Percentiles rank a stretch among this genome's conserved stretches.
Evolutionary conservation across 805 yeast genomes (phyloP).

Genomic region (Suhomyces sp.): DNA sequence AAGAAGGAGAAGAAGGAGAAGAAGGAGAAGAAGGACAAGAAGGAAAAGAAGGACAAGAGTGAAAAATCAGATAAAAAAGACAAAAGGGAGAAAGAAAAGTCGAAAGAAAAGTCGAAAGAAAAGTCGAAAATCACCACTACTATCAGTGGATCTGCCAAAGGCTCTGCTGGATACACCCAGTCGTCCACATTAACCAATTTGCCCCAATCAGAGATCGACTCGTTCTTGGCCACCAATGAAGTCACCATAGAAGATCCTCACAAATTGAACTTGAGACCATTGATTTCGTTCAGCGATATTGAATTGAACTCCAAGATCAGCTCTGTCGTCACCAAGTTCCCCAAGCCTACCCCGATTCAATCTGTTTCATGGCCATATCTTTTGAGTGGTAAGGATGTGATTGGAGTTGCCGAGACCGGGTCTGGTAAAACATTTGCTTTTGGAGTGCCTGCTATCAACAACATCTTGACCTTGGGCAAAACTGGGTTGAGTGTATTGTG

Average conservation of each 20-base stretch:
- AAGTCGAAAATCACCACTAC: slow-evolving; percentile 7
- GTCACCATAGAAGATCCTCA: slow-evolving; percentile 75
- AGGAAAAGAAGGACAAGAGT: slow-evolving; percentile 34
- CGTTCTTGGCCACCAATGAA: slow-evolving; percentile 66
- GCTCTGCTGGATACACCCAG: slow-evolving; percentile 32
- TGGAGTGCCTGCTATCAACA: slow-evolving; percentile 93
- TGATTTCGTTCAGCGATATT: slow-evolving; percentile 64
- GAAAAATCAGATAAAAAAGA: slow-evolving; percentile 29
- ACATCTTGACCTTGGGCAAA: slow-evolving; percentile 47
- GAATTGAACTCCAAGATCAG: slow-evolving; percentile 52
- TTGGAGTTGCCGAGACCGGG: slow-evolving; percentile 98
- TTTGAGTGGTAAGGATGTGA: slow-evolving; percentile 73
- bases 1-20: slow-evolving; percentile 36
- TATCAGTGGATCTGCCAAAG: slow-evolving; percentile 10
- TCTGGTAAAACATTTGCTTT: slow-evolving; percentile 97
- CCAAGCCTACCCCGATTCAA: slow-evolving; percentile 94
- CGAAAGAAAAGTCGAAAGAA: slow-evolving; percentile 16
- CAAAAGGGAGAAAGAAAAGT: slow-evolving; percentile 22
- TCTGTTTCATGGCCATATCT: slow-evolving; percentile 93
- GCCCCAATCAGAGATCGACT: slow-evolving; percentile 55
- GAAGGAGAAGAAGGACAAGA: slow-evolving; percentile 40
- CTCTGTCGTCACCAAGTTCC: slow-evolving; percentile 64
- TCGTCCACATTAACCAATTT: slow-evolving; percentile 36
- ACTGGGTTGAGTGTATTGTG: slow-evolving; percentile 71
- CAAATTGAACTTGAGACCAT: slow-evolving; percentile 56